Evolutionary conservation across 345 rosid genomes (phyloP).

Genomic region (Turnera subulata): DNA sequence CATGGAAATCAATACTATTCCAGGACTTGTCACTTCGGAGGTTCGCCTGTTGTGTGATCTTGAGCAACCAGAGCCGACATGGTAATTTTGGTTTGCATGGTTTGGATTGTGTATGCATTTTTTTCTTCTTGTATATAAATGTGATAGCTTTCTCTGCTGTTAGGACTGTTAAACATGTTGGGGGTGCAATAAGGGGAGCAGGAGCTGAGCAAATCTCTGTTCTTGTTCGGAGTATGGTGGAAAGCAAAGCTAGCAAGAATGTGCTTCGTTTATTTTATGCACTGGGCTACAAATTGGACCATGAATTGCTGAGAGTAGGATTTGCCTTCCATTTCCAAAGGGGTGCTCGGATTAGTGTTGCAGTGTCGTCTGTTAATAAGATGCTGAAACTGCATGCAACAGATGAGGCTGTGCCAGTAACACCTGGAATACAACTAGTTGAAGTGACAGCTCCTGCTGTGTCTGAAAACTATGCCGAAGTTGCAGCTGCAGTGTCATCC

Average conservation of each 20-base stretch:
- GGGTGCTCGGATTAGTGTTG: constrained; percentile 64
- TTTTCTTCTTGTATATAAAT: not conserved
- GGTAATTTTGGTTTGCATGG: constrained; percentile 34
- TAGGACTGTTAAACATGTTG: constrained; percentile 92
- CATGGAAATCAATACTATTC: not conserved
- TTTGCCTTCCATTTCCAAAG: constrained; percentile 84
- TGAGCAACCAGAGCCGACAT: constrained; percentile 76
- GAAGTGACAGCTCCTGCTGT: constrained; percentile 95
- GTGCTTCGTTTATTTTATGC: constrained; percentile 65
- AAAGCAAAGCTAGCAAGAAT: constrained; percentile 97
- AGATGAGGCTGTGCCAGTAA: constrained; percentile 86
- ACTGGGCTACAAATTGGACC: constrained; percentile 91
- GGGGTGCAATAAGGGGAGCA: constrained; percentile 86
- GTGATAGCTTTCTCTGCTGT: not conserved
- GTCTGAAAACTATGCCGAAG: constrained; percentile 78
- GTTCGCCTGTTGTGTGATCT: constrained; percentile 88
- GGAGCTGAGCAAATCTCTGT: constrained; percentile 93
- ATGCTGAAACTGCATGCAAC: constrained; percentile 82
- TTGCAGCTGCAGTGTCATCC: constrained; percentile 68
- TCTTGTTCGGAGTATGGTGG: constrained; percentile 74
- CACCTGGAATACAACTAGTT: constrained; percentile 95
- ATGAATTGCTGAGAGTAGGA: constrained; percentile 85
- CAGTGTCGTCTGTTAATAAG: constrained; percentile 78
- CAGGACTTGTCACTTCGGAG: constrained; percentile 71
- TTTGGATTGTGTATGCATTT: too few relatives aligned